phyloP scores from a whole-genome alignment of 139 green algal genomes.

The Auxenochlorella pyrenoidosa region DNA sequence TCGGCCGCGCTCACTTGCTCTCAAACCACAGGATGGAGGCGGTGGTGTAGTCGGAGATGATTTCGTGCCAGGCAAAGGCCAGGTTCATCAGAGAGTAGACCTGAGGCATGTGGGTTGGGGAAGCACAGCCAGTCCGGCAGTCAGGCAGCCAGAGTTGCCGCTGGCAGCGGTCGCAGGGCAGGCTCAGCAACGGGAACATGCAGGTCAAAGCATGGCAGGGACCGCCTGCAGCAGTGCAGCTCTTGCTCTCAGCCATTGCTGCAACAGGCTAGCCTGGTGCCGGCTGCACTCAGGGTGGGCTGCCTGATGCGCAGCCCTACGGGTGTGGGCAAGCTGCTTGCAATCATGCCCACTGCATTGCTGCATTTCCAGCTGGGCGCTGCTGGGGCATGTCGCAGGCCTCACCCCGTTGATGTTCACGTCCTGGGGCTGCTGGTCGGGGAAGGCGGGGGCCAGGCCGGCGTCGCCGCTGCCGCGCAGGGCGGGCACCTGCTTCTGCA shows the following conservation, averaged over 20 bases:
- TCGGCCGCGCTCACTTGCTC: background rate
- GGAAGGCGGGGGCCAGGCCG: background rate
- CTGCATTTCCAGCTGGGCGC: no score
- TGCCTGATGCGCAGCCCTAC: no score
- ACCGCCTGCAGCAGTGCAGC: no score
- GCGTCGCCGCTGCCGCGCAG: background rate
- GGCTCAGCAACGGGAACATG: no score
- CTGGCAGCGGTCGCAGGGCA: no score
- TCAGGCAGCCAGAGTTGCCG: background rate
- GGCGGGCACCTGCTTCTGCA: conserved; percentile 1
- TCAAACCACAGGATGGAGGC: conserved; percentile 14
- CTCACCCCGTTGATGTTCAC: background rate
- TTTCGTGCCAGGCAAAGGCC: conserved; percentile 27
- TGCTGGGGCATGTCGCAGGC: no score
- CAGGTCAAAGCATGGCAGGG: no score
- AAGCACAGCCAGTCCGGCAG: background rate
- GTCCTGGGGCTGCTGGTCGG: background rate
- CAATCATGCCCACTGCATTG: no score
- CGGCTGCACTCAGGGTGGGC: no score
- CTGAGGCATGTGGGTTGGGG: background rate
- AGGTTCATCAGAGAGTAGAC: conserved; percentile 27
- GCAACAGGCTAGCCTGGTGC: no score
- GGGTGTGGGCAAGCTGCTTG: no score
- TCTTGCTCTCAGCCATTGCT: no score
- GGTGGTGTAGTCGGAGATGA: conserved; percentile 30